phyloP scores from a whole-genome alignment of 805 yeast genomes.

The Kodamaea nitidulidarum region DNA sequence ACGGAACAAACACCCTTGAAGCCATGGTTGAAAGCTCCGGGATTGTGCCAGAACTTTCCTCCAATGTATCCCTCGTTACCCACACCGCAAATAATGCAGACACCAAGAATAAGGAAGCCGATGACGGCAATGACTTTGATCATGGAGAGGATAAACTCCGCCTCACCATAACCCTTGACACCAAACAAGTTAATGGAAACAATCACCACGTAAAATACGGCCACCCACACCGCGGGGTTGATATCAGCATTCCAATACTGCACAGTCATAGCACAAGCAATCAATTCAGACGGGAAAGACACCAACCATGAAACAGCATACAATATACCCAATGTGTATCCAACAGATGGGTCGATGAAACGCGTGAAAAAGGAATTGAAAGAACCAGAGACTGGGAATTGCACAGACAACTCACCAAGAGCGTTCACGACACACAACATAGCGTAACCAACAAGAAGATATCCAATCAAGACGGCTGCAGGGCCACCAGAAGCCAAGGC shows the following conservation, averaged over 20 bases:
- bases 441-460: conserved; percentile 20
- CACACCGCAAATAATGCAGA: conserved; percentile 30
- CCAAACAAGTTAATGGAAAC: conserved; percentile 35
- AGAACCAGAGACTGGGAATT: conserved; percentile 52
- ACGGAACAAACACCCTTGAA: conserved; percentile 23
- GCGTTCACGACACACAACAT: conserved; percentile 30
- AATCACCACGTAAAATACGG: conserved; percentile 31
- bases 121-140: conserved; percentile 26
- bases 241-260: conserved; percentile 31
- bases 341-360: conserved; percentile 52
- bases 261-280: conserved; percentile 35
- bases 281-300: conserved; percentile 28
- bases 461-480: conserved; percentile 25
- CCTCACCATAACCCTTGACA: conserved; percentile 31
- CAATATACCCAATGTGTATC: conserved; percentile 50
- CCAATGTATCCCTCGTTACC: conserved; percentile 21
- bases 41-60: conserved; percentile 20
- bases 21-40: conserved; percentile 20
- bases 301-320: conserved; percentile 37
- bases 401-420: conserved; percentile 50
- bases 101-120: conserved; percentile 29
- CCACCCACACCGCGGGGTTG: conserved; percentile 37
- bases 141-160: conserved; percentile 23
- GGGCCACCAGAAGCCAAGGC: conserved; percentile 35
- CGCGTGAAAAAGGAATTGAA: conserved; percentile 48